These are phyloP conservation scores for Apiotrichum domesticum DNA, from an alignment of 1,284 basidiomycete species.

Conservation along the genomic window DNA sequence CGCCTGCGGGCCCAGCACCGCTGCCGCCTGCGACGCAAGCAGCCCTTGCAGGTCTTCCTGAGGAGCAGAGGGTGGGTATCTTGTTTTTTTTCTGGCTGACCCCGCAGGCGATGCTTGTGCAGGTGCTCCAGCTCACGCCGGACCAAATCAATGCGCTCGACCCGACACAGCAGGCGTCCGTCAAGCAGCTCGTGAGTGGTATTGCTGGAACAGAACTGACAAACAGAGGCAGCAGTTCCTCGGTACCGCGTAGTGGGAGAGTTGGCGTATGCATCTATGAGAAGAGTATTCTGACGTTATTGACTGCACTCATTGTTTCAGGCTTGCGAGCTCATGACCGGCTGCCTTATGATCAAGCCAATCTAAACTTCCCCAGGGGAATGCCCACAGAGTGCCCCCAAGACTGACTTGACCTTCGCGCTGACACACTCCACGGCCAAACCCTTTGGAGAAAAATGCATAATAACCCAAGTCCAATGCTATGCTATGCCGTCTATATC, in stretches of 20 bases:
- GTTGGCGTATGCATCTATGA: no score
- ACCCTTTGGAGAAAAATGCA: no score
- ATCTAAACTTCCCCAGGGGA: no score
- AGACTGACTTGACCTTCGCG: no score
- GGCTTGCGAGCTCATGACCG: no score
- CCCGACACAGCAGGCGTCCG: slow-evolving; percentile 73
- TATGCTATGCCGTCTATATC: no score
- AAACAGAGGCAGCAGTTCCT: slow-evolving; percentile 41
- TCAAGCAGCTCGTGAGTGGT: slow-evolving; percentile 68
- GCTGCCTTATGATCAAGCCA: no score
- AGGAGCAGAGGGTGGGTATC: slow-evolving; percentile 45
- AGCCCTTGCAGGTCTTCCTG: slow-evolving; percentile 37
- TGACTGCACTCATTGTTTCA: no score
- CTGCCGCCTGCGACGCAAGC: slow-evolving; percentile 38
- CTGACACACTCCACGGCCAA: no score
- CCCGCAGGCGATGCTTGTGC: slow-evolving; percentile 67
- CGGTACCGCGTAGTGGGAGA: slow-evolving; percentile 18
- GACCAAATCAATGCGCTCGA: slow-evolving; percentile 84
- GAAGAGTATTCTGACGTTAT: no score
- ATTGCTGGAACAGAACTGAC: slow-evolving; percentile 9
- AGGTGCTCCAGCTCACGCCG: slow-evolving; percentile 75
- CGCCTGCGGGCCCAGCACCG: slow-evolving; percentile 21
- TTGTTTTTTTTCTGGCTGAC: not conserved
- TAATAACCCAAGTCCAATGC: no score
- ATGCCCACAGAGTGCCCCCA: no score